A percentile compares a stretch with the other conserved stretches of the same genome.
Conservation (phyloP, 2,329 filamentous ascomycete species). For the Pseudocercospora pini-densiflorae region DNA sequence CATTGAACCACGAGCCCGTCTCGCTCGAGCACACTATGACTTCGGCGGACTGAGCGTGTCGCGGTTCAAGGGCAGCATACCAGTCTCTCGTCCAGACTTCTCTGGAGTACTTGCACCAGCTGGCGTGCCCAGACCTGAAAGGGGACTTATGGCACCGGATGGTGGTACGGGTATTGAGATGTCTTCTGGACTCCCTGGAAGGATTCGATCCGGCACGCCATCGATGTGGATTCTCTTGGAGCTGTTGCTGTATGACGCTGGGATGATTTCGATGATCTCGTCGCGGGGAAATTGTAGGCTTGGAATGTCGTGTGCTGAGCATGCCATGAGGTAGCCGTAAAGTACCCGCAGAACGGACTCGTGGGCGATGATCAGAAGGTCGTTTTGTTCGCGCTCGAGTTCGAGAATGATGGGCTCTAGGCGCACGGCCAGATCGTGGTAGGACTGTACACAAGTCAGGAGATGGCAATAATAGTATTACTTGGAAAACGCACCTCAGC, state of each 20-base stretch:
- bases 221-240: conserved; percentile 89
- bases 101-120: conserved; percentile 22
- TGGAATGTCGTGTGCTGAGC: conserved; percentile 92
- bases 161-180: conserved; percentile 76
- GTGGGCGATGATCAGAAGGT: conserved; percentile 97
- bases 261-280: conserved; percentile 99
- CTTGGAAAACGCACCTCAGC: conserved; percentile 70
- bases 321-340: conserved; percentile 98
- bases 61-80: conserved; percentile 11
- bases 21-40: conserved; percentile 5
- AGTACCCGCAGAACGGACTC: conserved; percentile 96
- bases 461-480: not conserved
- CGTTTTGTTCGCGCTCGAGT: conserved; percentile 93
- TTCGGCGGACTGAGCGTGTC: conserved; percentile 3
- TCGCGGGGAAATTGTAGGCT: conserved; percentile 91
- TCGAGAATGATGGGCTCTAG: conserved; percentile 98
- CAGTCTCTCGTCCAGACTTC: conserved; percentile 17
- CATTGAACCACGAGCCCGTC: not conserved
- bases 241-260: conserved; percentile 95
- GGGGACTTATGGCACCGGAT: conserved; percentile 43
- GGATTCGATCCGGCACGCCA: conserved; percentile 65
- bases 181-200: conserved; percentile 79
- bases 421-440: conserved; percentile 97
- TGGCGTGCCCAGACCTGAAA: conserved; percentile 38
- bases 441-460: conserved; percentile 65